These are phyloP conservation scores for Ochromonas danica DNA, from an alignment of 108 stramenopile species.

Conservation along the genomic window DNA sequence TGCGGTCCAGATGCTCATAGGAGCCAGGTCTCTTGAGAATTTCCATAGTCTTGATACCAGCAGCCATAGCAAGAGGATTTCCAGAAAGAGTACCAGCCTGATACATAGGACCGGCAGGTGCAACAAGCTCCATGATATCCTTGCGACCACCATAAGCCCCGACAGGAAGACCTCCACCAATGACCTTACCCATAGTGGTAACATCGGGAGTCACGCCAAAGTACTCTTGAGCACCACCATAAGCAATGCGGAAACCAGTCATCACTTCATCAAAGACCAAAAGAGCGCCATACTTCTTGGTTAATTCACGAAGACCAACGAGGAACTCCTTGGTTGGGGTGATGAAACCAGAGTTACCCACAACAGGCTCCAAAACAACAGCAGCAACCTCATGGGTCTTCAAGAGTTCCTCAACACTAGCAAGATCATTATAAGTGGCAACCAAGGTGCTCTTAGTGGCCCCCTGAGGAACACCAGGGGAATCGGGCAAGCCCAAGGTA, in stretches of 20 bases:
- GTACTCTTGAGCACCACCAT: constrained; percentile 86
- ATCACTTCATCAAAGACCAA: constrained; percentile 98
- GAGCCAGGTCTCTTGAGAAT: constrained; percentile 70
- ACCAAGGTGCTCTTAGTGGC: constrained; percentile 87
- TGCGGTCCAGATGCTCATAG: constrained; percentile 86
- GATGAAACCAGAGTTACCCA: constrained; percentile 98
- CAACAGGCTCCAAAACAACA: constrained; percentile 91
- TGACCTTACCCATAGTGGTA: constrained; percentile 98
- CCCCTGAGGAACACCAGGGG: constrained; percentile 86
- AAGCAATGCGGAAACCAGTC: constrained; percentile 97
- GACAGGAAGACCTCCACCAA: constrained; percentile 94
- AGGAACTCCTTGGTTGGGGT: constrained; percentile 91
- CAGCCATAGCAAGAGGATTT: constrained; percentile 96
- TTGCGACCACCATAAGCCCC: constrained; percentile 94
- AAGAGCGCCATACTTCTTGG: constrained; percentile 79
- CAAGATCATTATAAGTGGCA: constrained; percentile 94
- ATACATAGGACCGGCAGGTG: constrained; percentile 97
- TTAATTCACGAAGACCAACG: constrained; percentile 78
- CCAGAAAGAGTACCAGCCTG: constrained; percentile 95
- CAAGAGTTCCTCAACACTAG: constrained; percentile 71
- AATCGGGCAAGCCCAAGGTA: constrained; percentile 93
- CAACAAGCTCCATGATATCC: constrained; percentile 95
- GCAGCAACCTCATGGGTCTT: constrained; percentile 90
- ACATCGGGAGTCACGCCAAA: constrained; percentile 95
- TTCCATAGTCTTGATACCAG: constrained; percentile 94